phyloP scores from a whole-genome alignment of 345 rosid genomes.

The Durio zibethinus region DNA sequence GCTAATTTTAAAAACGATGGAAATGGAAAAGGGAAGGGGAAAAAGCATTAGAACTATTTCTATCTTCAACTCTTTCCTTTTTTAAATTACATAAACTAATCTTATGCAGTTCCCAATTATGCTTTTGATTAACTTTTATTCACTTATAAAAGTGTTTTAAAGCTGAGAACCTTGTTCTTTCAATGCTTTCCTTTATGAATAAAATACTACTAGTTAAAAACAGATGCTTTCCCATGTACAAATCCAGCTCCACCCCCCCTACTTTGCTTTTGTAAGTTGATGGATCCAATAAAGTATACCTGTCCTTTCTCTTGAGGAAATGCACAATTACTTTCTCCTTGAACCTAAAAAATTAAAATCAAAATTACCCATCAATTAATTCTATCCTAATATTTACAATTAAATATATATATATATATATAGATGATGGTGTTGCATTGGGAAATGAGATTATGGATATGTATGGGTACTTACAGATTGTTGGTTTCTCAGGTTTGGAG shows the following conservation, averaged over 20 bases:
- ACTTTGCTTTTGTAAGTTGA: slow-evolving; percentile 16
- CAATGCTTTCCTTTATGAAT: slow-evolving; percentile 22
- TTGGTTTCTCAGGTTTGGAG: slow-evolving; percentile 41
- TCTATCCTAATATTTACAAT: background rate
- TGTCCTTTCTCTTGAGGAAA: slow-evolving; percentile 25
- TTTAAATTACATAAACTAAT: background rate
- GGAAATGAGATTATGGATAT: background rate
- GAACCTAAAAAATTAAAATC: slow-evolving; percentile 15
- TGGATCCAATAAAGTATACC: slow-evolving; percentile 39
- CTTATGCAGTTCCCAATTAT: slow-evolving; percentile 8
- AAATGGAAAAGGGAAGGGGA: background rate
- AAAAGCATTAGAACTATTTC: slow-evolving; percentile 3
- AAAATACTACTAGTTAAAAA: background rate
- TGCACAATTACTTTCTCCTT: slow-evolving; percentile 29
- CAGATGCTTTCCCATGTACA: slow-evolving; percentile 19
- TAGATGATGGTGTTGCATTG: background rate
- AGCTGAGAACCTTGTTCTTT: slow-evolving; percentile 38
- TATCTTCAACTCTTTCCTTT: background rate
- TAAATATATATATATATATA: background rate
- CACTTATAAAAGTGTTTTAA: slow-evolving; percentile 19
- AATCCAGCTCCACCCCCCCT: background rate
- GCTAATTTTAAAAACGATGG: slow-evolving; percentile 12
- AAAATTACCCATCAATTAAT: background rate
- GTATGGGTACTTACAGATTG: slow-evolving; percentile 37
- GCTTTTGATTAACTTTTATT: slow-evolving; percentile 20